Evolutionary conservation across 129 eudicot genomes (phyloP).

Genomic region (Escallonia herrerae): DNA sequence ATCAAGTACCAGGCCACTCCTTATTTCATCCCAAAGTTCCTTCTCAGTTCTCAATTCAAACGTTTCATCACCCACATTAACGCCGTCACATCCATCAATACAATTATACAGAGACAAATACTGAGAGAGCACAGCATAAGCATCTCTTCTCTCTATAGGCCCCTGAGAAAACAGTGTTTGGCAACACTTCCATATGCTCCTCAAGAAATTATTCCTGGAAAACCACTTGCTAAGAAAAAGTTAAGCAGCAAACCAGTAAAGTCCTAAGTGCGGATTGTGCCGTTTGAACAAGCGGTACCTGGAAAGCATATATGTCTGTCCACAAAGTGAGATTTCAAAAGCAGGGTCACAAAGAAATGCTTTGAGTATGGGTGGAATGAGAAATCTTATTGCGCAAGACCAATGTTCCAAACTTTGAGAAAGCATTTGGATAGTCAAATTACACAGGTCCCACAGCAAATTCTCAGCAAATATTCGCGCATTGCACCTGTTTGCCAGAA

Average conservation of each 20-base stretch:
- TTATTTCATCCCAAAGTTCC: slow-evolving; percentile 82
- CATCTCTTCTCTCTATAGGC: slow-evolving; percentile 80
- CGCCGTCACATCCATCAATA: slow-evolving; percentile 29
- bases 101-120: slow-evolving; percentile 51
- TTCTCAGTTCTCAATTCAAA: slow-evolving; percentile 56
- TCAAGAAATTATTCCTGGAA: slow-evolving; percentile 45
- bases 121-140: slow-evolving; percentile 71
- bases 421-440: slow-evolving; percentile 60
- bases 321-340: slow-evolving; percentile 46
- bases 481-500: slow-evolving; percentile 20
- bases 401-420: slow-evolving; percentile 69
- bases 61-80: slow-evolving; percentile 19
- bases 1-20: slow-evolving; percentile 74
- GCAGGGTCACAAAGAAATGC: slow-evolving; percentile 33
- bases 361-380: slow-evolving; percentile 65
- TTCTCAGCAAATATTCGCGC: slow-evolving; percentile 36
- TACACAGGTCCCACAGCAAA: slow-evolving; percentile 67
- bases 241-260: not conserved
- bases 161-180: slow-evolving; percentile 59
- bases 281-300: slow-evolving; percentile 33
- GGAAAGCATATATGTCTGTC: slow-evolving; percentile 32
- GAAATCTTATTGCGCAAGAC: slow-evolving; percentile 53
- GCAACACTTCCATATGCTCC: slow-evolving; percentile 71
- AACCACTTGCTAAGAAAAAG: not conserved
- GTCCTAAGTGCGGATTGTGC: too few relatives aligned